Evolutionary conservation across 2,329 filamentous ascomycete species (phyloP).

Genomic region (Trematosphaeria pertusa): DNA sequence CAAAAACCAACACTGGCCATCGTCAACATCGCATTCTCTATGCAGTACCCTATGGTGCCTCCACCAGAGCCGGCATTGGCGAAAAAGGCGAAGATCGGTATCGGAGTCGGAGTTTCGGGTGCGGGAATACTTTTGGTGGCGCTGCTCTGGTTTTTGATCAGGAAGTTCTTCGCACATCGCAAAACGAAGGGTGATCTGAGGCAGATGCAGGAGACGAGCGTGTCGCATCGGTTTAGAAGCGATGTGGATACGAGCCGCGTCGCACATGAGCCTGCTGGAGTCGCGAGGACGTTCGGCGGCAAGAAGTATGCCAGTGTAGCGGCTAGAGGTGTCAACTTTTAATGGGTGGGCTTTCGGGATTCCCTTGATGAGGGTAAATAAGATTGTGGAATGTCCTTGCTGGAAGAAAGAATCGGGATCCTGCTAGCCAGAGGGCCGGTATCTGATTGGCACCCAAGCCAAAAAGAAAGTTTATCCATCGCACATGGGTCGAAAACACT

Average conservation of each 20-base stretch:
- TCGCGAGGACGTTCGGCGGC: constrained; percentile 16
- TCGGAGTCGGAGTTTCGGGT: constrained; percentile 22
- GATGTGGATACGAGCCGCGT: constrained; percentile 20
- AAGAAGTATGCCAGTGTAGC: constrained; percentile 20
- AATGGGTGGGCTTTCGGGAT: too few relatives aligned
- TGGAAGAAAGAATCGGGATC: too few relatives aligned
- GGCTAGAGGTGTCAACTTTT: constrained; percentile 9
- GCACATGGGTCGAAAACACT: too few relatives aligned
- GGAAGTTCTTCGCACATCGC: constrained; percentile 7
- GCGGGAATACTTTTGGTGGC: constrained; percentile 14
- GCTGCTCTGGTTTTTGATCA: constrained; percentile 15
- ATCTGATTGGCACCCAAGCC: too few relatives aligned
- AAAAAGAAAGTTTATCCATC: too few relatives aligned
- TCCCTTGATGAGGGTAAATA: too few relatives aligned
- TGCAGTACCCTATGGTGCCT: constrained; percentile 31
- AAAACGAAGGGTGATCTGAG: constrained; percentile 8
- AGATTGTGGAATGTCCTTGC: too few relatives aligned
- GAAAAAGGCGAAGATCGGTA: constrained; percentile 29
- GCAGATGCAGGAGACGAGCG: constrained; percentile 3
- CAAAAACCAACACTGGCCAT: constrained; percentile 26
- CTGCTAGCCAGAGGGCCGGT: too few relatives aligned
- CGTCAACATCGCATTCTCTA: constrained; percentile 36
- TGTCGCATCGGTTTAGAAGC: constrained; percentile 14
- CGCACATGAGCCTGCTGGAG: constrained; percentile 15
- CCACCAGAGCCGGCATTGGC: constrained; percentile 14